These are phyloP conservation scores for Macadamia integrifolia DNA, from an alignment of 164 flowering plant species.

Conservation along the genomic window DNA sequence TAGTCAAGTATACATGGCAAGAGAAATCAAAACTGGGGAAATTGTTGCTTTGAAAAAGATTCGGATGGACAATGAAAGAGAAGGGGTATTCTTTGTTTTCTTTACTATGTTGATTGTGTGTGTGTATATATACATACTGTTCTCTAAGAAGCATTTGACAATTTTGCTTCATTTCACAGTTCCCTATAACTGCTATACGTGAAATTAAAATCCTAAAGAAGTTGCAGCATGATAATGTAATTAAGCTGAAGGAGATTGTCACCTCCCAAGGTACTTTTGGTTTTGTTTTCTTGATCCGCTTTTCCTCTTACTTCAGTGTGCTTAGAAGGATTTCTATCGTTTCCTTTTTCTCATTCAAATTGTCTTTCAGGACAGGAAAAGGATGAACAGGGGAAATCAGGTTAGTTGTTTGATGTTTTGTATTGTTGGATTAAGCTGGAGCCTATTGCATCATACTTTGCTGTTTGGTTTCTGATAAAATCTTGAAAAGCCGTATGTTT, in stretches of 20 bases:
- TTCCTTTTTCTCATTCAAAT: neutral
- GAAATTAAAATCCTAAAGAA: slow-evolving; percentile 92
- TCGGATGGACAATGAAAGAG: slow-evolving; percentile 94
- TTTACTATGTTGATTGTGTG: neutral
- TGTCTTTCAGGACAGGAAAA: slow-evolving; percentile 59
- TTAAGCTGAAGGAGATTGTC: slow-evolving; percentile 88
- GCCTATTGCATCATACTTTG: no score
- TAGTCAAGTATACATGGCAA: slow-evolving; percentile 98
- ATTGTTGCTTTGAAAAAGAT: slow-evolving; percentile 95
- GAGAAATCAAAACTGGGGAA: slow-evolving; percentile 78
- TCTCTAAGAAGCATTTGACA: neutral
- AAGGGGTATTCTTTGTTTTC: slow-evolving; percentile 58
- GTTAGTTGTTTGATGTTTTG: slow-evolving; percentile 24
- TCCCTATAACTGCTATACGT: slow-evolving; percentile 91
- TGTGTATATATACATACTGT: no score
- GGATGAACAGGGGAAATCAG: slow-evolving; percentile 71
- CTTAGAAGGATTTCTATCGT: neutral
- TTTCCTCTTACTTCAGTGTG: slow-evolving; percentile 1
- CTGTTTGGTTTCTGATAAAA: neutral
- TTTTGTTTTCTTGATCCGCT: neutral
- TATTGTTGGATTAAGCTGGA: neutral
- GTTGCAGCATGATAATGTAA: slow-evolving; percentile 89
- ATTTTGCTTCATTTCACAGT: slow-evolving; percentile 40
- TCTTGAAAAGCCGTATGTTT: no score
- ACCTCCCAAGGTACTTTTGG: slow-evolving; percentile 75